These are phyloP conservation scores for Scytalidium sp. DNA, from an alignment of 2,329 filamentous ascomycete genomes.

Conservation along the genomic window DNA sequence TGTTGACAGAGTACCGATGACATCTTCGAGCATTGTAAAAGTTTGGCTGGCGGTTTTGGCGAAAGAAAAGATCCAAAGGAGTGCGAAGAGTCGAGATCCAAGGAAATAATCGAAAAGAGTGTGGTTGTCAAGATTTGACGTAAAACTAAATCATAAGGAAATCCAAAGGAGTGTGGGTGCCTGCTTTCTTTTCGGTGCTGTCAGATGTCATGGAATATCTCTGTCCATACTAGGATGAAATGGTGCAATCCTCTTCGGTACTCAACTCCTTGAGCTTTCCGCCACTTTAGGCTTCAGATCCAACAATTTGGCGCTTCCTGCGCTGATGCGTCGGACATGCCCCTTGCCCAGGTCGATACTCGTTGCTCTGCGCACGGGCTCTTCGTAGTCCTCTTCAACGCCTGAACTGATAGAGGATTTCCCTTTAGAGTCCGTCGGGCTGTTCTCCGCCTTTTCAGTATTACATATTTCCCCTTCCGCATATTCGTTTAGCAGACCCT, in stretches of 20 bases:
- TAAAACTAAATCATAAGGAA: background rate
- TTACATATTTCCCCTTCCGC: conserved; percentile 15
- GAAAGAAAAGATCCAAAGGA: conserved; percentile 30
- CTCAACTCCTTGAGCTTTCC: conserved; percentile 43
- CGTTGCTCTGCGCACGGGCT: conserved; percentile 57
- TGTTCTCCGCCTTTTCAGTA: conserved; percentile 12
- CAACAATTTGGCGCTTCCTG: conserved; percentile 72
- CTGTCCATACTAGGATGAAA: background rate
- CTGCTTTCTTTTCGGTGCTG: background rate
- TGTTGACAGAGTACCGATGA: background rate
- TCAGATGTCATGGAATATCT: background rate
- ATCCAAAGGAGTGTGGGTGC: conserved; percentile 27
- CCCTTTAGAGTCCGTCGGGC: conserved; percentile 31
- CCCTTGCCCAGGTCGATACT: conserved; percentile 62
- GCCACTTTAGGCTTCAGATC: conserved; percentile 60
- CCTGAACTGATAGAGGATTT: conserved; percentile 1
- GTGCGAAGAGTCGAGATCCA: conserved; percentile 16
- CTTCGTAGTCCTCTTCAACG: conserved; percentile 14
- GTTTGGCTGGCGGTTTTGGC: no score
- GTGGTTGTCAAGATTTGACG: conserved; percentile 6
- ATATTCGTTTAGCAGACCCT: conserved; percentile 44
- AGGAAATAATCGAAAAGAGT: conserved; percentile 17
- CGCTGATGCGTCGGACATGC: conserved; percentile 70
- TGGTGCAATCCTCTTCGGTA: conserved; percentile 12
- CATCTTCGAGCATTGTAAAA: background rate